These are phyloP conservation scores for Symmetrospora coprosmae DNA, from an alignment of 768 basidiomycete species.

Conservation along the genomic window DNA sequence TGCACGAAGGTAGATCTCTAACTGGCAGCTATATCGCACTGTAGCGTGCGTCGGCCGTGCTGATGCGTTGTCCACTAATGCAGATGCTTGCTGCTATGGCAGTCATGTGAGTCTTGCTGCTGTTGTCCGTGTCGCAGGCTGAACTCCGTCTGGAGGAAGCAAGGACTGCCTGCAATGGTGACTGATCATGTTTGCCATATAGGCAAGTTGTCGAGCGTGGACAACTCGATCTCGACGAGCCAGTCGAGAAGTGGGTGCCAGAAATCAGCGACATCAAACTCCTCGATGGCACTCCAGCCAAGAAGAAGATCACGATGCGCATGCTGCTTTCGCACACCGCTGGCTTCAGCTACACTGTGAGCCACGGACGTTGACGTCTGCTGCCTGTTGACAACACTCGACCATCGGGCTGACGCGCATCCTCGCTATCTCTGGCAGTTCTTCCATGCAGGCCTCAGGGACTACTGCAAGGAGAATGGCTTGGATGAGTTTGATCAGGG, in stretches of 20 bases:
- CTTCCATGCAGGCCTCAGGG: conserved; percentile 8
- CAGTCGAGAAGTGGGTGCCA: conserved; percentile 15
- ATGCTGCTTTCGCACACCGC: conserved; percentile 24
- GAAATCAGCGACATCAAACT: conserved; percentile 12
- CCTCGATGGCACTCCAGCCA: conserved; percentile 7
- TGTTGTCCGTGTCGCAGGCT: not conserved
- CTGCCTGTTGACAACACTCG: not conserved
- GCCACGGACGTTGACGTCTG: not conserved
- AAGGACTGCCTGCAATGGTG: too few relatives aligned
- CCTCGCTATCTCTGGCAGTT: not conserved
- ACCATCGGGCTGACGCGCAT: not conserved
- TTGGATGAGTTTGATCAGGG: conserved; percentile 6
- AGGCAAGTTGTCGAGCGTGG: conserved; percentile 24
- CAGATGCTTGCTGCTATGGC: conserved; percentile 22
- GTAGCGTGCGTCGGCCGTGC: not conserved
- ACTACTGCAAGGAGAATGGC: not conserved
- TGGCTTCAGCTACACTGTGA: conserved; percentile 21
- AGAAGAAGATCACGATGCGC: conserved; percentile 23
- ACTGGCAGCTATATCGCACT: too few relatives aligned
- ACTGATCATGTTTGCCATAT: not conserved
- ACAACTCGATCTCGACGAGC: conserved; percentile 22
- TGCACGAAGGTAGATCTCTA: conserved; percentile 15
- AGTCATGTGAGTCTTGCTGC: not conserved
- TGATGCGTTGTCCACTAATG: not conserved
- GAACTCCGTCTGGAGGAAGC: too few relatives aligned